Percentiles rank a stretch among this genome's conserved stretches.
These are phyloP conservation scores for Exserohilum rostratum DNA, from an alignment of 2,329 filamentous ascomycete species.

Conservation along the genomic window DNA sequence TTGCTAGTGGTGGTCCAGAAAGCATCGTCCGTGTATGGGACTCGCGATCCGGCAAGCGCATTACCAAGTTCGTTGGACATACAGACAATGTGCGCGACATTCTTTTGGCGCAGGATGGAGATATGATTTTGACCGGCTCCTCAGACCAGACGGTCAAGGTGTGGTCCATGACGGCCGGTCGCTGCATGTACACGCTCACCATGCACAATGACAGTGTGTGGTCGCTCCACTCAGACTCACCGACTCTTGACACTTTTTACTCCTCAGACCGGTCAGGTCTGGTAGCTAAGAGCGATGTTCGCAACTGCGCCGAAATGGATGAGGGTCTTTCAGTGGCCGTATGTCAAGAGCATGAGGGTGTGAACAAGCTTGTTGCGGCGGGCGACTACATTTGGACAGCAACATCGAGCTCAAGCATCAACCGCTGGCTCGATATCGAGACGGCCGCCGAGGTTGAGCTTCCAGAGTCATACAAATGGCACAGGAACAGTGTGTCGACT, in stretches of 20 bases:
- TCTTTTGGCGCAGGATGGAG: constrained; percentile 83
- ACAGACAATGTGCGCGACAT: constrained; percentile 94
- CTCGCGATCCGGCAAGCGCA: constrained; percentile 81
- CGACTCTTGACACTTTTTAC: constrained; percentile 87
- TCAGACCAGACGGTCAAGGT: constrained; percentile 97
- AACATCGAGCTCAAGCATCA: constrained; percentile 88
- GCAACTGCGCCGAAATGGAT: constrained; percentile 76
- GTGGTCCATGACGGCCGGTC: constrained; percentile 92
- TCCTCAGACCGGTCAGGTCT: constrained; percentile 90
- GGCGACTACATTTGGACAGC: constrained; percentile 87
- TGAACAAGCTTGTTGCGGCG: constrained; percentile 67
- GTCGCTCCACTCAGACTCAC: constrained; percentile 90
- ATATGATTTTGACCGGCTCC: constrained; percentile 91
- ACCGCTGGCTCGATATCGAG: constrained; percentile 87
- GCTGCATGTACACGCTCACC: constrained; percentile 96
- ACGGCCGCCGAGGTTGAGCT: constrained; percentile 72
- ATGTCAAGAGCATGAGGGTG: constrained; percentile 86
- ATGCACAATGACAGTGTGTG: constrained; percentile 99
- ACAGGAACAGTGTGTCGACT: constrained; percentile 61
- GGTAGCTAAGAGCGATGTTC: constrained; percentile 94
- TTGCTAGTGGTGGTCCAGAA: constrained; percentile 93
- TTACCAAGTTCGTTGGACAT: constrained; percentile 96
- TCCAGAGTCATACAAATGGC: constrained; percentile 55
- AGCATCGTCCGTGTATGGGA: constrained; percentile 94
- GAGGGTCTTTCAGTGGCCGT: constrained; percentile 90